Base-by-base conservation (phyloP, 1,284 basidiomycete genomes). In the Exsudoporus floridanus region DNA sequence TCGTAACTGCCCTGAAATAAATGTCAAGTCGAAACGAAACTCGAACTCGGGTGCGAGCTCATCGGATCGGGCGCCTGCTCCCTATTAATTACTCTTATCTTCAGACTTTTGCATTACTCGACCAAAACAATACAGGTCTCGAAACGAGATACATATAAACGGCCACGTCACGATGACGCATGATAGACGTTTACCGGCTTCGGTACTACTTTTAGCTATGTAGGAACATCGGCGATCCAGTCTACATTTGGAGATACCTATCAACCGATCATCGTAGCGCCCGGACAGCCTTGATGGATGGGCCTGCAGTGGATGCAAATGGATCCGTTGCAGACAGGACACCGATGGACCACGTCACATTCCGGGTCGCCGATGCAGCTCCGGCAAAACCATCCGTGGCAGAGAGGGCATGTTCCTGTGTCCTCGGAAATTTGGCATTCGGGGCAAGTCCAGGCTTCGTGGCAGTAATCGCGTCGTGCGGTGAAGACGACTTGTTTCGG, bases 381-480 rank as follows among this genome's bases (percentile, higher is more conserved):
- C 4, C 14, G 16, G 31, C 58, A 61, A 34, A 36, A 50, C 63
- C 51, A 61, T 4, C 5, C 0, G 16, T 14, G 0, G 18, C 60
- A 63, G 16, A 30, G n/a, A n/a, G 14, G 14, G 12, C 60, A 65
- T 2, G 2, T 34, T 2, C 19, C 19, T 9, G 36, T 30, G 8
- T 35, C 27, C 5, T 8, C 7, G 18, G 35, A 37, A 2, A 4
- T 5, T 10, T 25, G 2, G 13, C 62, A 63, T 7, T 44, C 33
- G n/a, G 4, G 4, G 33, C 63, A 61, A 8, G 12, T 39, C 55
- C 49, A 59, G 2, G 12, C 9, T 1, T 19, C n/a, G n/a, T n/a
- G 6, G 30, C 64, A 52, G 2, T 13, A 21, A 0, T 1, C 7
- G 27, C 63, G 63, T 7, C 2, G 4, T 1, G 9, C 14, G 16